These are phyloP conservation scores for Pseudogymnoascus sp. DNA, from an alignment of 2,329 filamentous ascomycete species.

Conservation along the genomic window DNA sequence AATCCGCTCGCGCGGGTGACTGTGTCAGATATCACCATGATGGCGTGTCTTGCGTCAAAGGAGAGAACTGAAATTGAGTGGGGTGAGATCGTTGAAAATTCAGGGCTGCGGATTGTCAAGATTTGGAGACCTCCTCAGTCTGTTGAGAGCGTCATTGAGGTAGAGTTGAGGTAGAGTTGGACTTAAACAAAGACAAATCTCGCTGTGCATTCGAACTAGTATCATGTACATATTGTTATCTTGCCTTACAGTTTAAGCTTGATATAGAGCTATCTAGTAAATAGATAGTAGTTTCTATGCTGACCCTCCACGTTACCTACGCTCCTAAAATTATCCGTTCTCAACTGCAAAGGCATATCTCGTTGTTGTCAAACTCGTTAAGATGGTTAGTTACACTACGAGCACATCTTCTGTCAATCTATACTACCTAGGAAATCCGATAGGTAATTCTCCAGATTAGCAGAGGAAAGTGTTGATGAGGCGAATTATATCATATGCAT, in stretches of 20 bases:
- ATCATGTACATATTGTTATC: neutral
- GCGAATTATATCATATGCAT: no score
- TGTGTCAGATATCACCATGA: constrained; percentile 30
- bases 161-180: neutral
- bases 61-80: constrained; percentile 30
- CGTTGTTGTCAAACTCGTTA: no score
- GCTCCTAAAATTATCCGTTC: no score
- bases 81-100: constrained; percentile 11
- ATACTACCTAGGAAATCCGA: no score
- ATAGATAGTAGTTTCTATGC: no score
- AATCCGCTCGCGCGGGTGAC: constrained; percentile 26
- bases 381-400: no score
- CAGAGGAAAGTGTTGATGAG: no score
- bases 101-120: neutral
- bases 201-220: neutral
- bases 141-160: neutral
- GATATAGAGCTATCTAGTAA: neutral
- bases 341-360: no score
- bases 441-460: no score
- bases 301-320: no score
- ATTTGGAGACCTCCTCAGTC: constrained; percentile 5
- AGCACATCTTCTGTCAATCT: no score
- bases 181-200: neutral
- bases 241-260: neutral
- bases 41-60: constrained; percentile 25